Evolutionary conservation across 768 basidiomycete species (phyloP), one percentile per base, ranked within the genome.

Genomic region (Suillus variegatus): DNA sequence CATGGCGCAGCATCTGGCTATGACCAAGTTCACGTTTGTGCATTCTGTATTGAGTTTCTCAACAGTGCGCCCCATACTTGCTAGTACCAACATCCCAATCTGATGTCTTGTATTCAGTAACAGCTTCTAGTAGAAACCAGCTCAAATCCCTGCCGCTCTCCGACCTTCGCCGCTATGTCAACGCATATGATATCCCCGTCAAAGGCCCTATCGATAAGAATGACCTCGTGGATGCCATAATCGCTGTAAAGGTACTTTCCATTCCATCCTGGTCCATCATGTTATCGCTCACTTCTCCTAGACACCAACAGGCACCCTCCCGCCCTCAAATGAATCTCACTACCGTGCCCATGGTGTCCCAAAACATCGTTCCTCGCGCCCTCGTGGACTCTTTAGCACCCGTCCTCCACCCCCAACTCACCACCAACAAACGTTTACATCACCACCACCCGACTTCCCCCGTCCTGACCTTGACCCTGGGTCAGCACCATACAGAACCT

Each of bases 191-290:
- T 64, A 90, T 94, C 68, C 77, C 80, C 62, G 81, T 85, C 20
- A 84, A 82, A 64, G 83, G 84, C 57, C 85, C 87, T 2, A 80
- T 92, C 18, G 92, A 94, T 74, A 93, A 93, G 76, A 88, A 91
- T 61, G 92, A 93, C 72, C 77, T 93, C 54, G 86, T 93, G 46
- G 88, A 92, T 60, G 85, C 81, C 47, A 84, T 91, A 55, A 54
- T 92, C 1, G 74, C 74, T 32, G 76, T 76, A 49, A 75, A 72
- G 72, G 92, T 91, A 71, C 62, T 85, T 76, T 40, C 32, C 1
- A 1, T 32, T 28, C 13, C 10, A 25, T 25, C 38, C 18, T 22
- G 47, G 8, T 2, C 13, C 4, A 43, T 56, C 40, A 8, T 47
- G 32, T 8, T 20, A 44, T 67, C 16, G 4, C 20, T 25, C n/a